Evolutionary conservation across 139 green algal genomes (phyloP), one percentile per base, ranked within the genome.

Genomic region (Picochlorum sp.): DNA sequence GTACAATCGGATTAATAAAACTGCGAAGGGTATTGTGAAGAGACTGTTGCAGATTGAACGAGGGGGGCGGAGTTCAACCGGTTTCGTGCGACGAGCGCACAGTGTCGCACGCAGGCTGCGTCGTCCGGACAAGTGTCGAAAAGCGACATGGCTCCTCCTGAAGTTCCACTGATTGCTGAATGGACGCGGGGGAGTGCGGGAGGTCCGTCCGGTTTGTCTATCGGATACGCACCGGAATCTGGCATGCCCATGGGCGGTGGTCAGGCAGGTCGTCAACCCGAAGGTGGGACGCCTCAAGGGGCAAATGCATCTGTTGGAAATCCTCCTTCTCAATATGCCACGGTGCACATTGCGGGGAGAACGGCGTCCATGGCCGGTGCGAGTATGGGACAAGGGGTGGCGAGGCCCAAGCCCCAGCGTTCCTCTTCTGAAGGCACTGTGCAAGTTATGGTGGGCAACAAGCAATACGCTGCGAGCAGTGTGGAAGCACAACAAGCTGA

Each of bases 391-490:
- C 52, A 59, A 29, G 47, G 9, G 9, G 9, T 55, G 12, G 10
- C 12, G 9, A 31, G 12, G 9, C n/a, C n/a, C n/a, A n/a, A n/a
- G n/a, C n/a, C n/a, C n/a, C 52, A 30, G n/a, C 1, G 52, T 18
- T 50, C 20, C 5, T 59, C 33, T 13, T 59, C 52, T 5, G 52
- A 59, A 45, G 52, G 52, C 12, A 59, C 52, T 26, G 52, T 59
- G 26, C 52, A 59, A 29, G 52, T 59, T 14, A 24, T 3, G 22
- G 10, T 47, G 10, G 4, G 20, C 5, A 45, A 45, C 20, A 16
- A 45, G 37, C 6, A 16, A 47, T 16, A 44, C 14, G 36, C 36
- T 16, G 1, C 22, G 39, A 47, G 39, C 14, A 47, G 39, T 25
- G 39, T n/a, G 5, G 39, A 47, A n/a, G 39, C 10, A 47, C 39